Base-by-base conservation (phyloP, 129 eudicot genomes). In the Sambucus nigra region DNA sequence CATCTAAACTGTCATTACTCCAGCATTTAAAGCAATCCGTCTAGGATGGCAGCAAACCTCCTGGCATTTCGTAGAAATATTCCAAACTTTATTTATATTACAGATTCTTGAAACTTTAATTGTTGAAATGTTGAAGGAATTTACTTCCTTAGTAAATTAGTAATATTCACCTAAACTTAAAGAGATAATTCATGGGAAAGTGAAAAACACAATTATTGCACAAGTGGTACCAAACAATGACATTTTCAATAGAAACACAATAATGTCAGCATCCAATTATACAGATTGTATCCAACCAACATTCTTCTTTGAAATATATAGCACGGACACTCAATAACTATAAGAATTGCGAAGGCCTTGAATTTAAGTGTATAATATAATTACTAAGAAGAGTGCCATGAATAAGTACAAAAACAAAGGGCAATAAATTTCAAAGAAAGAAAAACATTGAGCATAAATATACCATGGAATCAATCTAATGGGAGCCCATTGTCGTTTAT, bases 391-490 rank as follows among this genome's bases (percentile, higher is more conserved):
- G 38, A 29, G 8, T 3, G 4, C 35, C 35, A 3, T 29, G 35
- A 14, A 4, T 0, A 15, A 23, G 25, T 1, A 24, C 23, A 7
- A 11, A 6, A 22, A 2, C 22, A n/a, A 57, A 24, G 29, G 39
- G 8, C 42, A 35, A 31, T 35, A 35, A 35, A 35, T 1, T 12
- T 31, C 8, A 15, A 35, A 4, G 4, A 28, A 6, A 51, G 1
- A 51, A 5, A 26, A 26, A 51, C 31, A 7, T 0, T 7, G 25
- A 12, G 7, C 7, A 20, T 5, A 49, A 42, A 32, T 12, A 51
- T 81, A 78, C 95, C 95, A 61, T 65, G 42, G 53, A 40, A 63
- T 73, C 72, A 69, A 54, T 53, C 60, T 29, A 55, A 59, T 25
- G 51, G 23, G 60, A 55, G 47, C 61, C 51, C 69, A 55, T 88